Evolutionary conservation across 345 rosid species (phyloP).

Genomic region (Brassica carinata): DNA sequence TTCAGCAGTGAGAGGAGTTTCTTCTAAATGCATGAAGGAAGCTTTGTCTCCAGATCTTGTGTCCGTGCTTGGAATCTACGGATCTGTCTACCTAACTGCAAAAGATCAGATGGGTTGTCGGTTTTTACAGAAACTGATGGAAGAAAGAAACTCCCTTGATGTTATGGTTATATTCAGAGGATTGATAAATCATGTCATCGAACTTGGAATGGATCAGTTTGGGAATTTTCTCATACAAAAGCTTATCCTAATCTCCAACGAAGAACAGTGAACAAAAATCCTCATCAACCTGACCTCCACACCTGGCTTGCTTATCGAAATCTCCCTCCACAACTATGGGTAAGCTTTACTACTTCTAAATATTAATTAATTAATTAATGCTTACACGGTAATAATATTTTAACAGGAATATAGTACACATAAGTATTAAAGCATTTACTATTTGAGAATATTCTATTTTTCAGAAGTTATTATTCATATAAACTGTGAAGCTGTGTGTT

Average conservation of each 20-base stretch:
- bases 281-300: conserved; percentile 44
- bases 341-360: conserved; percentile 11
- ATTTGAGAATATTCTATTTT: not conserved
- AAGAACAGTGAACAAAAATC: conserved; percentile 52
- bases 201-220: conserved; percentile 55
- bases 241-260: conserved; percentile 49
- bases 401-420: not conserved
- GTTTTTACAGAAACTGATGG: conserved; percentile 47
- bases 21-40: not conserved
- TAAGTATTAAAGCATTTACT: not conserved
- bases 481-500: not conserved
- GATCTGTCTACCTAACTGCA: conserved; percentile 49
- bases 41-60: conserved; percentile 32
- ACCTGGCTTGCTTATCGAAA: conserved; percentile 48
- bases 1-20: conserved; percentile 16
- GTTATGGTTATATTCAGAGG: conserved; percentile 41
- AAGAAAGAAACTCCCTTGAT: conserved; percentile 49
- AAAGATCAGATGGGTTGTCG: conserved; percentile 53
- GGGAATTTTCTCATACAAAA: conserved; percentile 52
- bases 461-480: not conserved
- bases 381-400: not conserved
- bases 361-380: not conserved
- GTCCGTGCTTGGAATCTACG: conserved; percentile 43
- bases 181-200: conserved; percentile 46
- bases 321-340: conserved; percentile 59